These are phyloP conservation scores for Scytalidium sp. DNA, from an alignment of 2,329 filamentous ascomycete species.

Conservation along the genomic window DNA sequence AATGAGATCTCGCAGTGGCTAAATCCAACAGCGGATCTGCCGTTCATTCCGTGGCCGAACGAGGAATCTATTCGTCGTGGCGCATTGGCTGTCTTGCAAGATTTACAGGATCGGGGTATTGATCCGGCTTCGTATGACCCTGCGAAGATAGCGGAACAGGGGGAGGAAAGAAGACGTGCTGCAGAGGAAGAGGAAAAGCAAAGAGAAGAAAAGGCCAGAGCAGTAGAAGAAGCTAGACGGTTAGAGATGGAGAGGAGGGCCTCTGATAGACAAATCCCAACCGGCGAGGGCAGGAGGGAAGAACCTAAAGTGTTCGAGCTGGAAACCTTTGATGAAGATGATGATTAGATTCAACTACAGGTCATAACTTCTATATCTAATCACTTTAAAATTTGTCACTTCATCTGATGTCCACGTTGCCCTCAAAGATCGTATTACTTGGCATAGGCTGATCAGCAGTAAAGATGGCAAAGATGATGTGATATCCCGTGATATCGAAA, in stretches of 20 bases:
- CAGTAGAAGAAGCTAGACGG: slow-evolving; percentile 19
- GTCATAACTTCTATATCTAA: not conserved
- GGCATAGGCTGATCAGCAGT: too few relatives aligned
- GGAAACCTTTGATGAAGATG: slow-evolving; percentile 38
- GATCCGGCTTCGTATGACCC: slow-evolving; percentile 61
- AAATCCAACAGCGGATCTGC: slow-evolving; percentile 52
- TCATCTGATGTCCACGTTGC: too few relatives aligned
- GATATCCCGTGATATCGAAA: too few relatives aligned
- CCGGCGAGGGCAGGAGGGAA: slow-evolving; percentile 25
- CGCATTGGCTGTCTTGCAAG: slow-evolving; percentile 62
- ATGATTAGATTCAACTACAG: slow-evolving; percentile 16
- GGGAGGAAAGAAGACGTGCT: slow-evolving; percentile 27
- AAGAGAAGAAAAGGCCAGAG: slow-evolving; percentile 23
- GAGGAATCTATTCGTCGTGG: slow-evolving; percentile 68
- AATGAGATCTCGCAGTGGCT: slow-evolving; percentile 34
- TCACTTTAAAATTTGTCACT: not conserved
- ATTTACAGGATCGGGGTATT: slow-evolving; percentile 57
- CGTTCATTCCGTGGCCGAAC: slow-evolving; percentile 76
- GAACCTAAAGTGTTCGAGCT: slow-evolving; percentile 36
- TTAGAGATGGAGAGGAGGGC: slow-evolving; percentile 21
- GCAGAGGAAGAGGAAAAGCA: slow-evolving; percentile 27
- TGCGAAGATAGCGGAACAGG: slow-evolving; percentile 32
- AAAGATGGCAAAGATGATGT: too few relatives aligned
- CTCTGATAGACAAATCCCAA: slow-evolving; percentile 10
- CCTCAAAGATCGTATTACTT: too few relatives aligned